Base-by-base conservation (phyloP, 2,329 filamentous ascomycete species). In the Dactylellina parvicollis region DNA sequence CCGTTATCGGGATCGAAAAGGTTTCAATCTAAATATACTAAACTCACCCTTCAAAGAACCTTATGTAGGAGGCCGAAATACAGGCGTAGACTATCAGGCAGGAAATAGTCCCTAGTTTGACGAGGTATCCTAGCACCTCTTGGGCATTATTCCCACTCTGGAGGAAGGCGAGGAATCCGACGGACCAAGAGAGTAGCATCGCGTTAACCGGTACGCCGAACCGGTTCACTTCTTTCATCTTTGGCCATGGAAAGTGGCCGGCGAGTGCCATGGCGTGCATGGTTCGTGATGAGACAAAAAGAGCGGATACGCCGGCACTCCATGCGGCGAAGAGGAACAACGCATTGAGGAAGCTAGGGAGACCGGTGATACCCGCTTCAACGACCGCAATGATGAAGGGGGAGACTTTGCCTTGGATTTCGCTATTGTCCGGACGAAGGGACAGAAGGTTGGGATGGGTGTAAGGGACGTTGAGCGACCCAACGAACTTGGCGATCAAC, bases 241-340 rank as follows among this genome's bases (percentile, higher is more conserved):
- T 77, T 78, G 82, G 26, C 79, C 74, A 28, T 80, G 81, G 79
- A 81, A 82, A 22, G 78, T 82, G 67, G 80, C 81, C 26, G 78
- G 79, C 56, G 80, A 81, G 72, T 67, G 82, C 82, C 55, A 84
- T 78, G 0, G 82, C 82, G 77, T 83, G 82, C 16, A 83, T 76
- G 7, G 82, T 77, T 56, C 82, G 78, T 10, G 81, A 82, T 20
- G 81, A 80, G 38, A 81, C 79, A 75, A 83, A 83, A 28, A 83
- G 78, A 7, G 80, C 79, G 69, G 82, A 83, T 60, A 83, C 80
- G 0, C 80, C 82, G 8, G 80, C 80, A 0, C 81, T 81, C 26
- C 80, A 80, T 1, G 82, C 81, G 0, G 82, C 82, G 75, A 84
- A 83, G 34, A 83, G 79, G 76, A 81, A 83, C 67, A 83, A 81